A percentile compares a stretch with the other conserved stretches of the same genome.
Evolutionary conservation across 148 eudicot genomes (phyloP).

Genomic region (Rhododendron simsii): DNA sequence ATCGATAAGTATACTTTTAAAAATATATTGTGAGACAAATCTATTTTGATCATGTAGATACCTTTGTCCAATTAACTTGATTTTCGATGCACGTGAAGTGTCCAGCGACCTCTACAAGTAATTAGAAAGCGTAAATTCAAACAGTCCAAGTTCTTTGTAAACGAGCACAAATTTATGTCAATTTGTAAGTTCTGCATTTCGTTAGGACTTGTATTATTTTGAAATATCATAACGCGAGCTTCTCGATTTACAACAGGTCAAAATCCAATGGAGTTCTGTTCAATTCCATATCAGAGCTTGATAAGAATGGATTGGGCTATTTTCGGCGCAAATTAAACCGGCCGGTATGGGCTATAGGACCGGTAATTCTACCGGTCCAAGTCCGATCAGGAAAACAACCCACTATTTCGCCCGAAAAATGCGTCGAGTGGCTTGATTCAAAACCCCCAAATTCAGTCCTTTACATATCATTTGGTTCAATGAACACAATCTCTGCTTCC

Average conservation of each 20-base stretch:
- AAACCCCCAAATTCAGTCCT: conserved; percentile 42
- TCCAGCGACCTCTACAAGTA: too few relatives aligned
- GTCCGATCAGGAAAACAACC: background rate
- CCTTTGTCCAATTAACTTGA: too few relatives aligned
- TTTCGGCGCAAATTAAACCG: conserved; percentile 31
- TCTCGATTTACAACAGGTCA: background rate
- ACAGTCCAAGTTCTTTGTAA: too few relatives aligned
- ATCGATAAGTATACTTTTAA: too few relatives aligned
- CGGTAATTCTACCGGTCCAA: conserved; percentile 21
- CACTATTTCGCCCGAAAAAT: conserved; percentile 9
- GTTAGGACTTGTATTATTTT: background rate
- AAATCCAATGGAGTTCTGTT: conserved; percentile 38
- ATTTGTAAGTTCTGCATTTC: too few relatives aligned
- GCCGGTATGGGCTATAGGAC: conserved; percentile 53
- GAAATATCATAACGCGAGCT: background rate
- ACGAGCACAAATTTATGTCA: too few relatives aligned
- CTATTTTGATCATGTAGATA: too few relatives aligned
- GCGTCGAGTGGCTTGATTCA: conserved; percentile 36
- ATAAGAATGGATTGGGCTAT: conserved; percentile 37
- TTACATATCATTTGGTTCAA: conserved; percentile 57
- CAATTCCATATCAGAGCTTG: conserved; percentile 48
- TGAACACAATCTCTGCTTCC: conserved; percentile 41
- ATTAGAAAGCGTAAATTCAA: too few relatives aligned
- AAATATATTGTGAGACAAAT: too few relatives aligned
- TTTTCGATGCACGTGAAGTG: too few relatives aligned